These are phyloP conservation scores for Claviceps cyperi DNA, from an alignment of 2,329 filamentous ascomycete species.

Conservation along the genomic window DNA sequence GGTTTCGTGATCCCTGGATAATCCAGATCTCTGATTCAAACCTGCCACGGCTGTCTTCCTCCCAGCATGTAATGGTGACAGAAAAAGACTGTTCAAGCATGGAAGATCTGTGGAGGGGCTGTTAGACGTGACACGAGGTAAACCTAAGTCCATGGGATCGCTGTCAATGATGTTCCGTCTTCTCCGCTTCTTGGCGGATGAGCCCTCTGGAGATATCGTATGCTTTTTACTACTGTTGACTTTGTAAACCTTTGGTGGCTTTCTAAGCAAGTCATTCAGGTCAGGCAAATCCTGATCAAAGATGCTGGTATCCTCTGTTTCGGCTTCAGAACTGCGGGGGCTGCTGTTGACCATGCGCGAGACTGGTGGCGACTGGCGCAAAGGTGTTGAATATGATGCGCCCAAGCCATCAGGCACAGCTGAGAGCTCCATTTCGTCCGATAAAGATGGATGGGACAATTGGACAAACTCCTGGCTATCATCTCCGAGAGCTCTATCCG, in stretches of 20 bases:
- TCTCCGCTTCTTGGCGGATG: slow-evolving; percentile 17
- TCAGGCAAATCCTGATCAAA: slow-evolving; percentile 24
- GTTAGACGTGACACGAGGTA: not conserved
- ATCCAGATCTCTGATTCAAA: not conserved
- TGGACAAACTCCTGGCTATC: slow-evolving; percentile 30
- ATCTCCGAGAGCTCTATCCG: slow-evolving; percentile 38
- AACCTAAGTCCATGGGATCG: slow-evolving; percentile 14
- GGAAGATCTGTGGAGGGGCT: not conserved
- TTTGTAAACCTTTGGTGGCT: slow-evolving; percentile 6
- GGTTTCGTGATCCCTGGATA: not conserved
- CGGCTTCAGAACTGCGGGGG: slow-evolving; percentile 18
- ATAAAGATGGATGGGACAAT: slow-evolving; percentile 21
- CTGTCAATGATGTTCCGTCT: slow-evolving; percentile 18
- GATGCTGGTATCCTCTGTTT: slow-evolving; percentile 24
- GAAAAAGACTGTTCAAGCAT: not conserved
- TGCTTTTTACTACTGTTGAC: slow-evolving; percentile 12
- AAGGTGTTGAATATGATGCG: slow-evolving; percentile 16
- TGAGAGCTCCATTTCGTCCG: slow-evolving; percentile 7
- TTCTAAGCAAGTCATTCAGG: slow-evolving; percentile 19
- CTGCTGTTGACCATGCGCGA: slow-evolving; percentile 17
- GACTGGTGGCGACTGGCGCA: slow-evolving; percentile 14
- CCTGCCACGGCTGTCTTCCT: not conserved
- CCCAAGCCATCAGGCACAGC: slow-evolving; percentile 10
- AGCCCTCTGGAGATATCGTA: slow-evolving; percentile 10
- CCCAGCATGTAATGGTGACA: not conserved